Base-by-base conservation (phyloP, 1,284 basidiomycete genomes). In the Ganoderma sinense region DNA sequence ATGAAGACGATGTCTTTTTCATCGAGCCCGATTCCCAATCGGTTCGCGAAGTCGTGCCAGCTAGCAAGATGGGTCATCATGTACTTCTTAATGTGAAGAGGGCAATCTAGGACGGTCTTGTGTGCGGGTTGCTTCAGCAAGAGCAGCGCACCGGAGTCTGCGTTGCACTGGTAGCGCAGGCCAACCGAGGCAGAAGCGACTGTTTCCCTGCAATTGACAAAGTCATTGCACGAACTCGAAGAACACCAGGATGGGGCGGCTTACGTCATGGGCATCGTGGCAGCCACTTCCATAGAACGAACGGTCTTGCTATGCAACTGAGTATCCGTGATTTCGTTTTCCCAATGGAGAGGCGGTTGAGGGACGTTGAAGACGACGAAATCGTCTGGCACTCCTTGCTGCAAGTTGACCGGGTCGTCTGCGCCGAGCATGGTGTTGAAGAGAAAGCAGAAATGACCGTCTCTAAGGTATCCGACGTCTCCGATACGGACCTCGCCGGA, bases 1-100 rank as follows among this genome's bases (percentile, higher is more conserved):
- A 72, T 67, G 33, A 75, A 66, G 53, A 75, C 60, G 58, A 75
- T 68, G 31, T 75, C 74, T 48, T 61, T 65, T 31, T 65, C 68
- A 0, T 61, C 56, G 20, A 68, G 67, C 1, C 48, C 67, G 29
- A 65, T 64, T 1, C 67, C 67, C 1, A 60, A 26, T 2, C 7
- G 1, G 40, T 53, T 64, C 0, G 67, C 67, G 31, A 71, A 71
- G 7, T 62, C 60, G 40, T 18, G 29, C 70, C 70, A 71, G 51
- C n/a, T 31, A 1, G 58, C 6, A 2, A 69, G 36, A 13, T 69
- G 31, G 3, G 1, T 16, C 7, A 43, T 58, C 62, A 71, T 60
- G 29, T 71, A 69, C 16, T 41, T 23, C 41, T 36, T 16, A 40
- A 69, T 62, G 65, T n/a, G 55, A 4, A n/a, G 3, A 0, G 14